Base-by-base conservation (phyloP, 345 rosid genomes). In the Stellera chamaejasme region DNA sequence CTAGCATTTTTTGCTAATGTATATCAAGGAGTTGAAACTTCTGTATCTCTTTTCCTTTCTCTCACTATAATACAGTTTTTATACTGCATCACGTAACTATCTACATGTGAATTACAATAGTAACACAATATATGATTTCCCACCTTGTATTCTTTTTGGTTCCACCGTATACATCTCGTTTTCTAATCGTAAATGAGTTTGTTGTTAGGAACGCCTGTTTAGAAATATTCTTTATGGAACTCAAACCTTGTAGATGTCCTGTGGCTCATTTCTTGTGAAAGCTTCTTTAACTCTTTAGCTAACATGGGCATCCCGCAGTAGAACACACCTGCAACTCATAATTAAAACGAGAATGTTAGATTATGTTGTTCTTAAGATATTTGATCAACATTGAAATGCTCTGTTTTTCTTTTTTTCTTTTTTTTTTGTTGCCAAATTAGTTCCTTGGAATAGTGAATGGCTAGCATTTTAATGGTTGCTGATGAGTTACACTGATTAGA, bases 171-270 rank as follows among this genome's bases (percentile, higher is more conserved):
- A 8, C 9, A 3, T 32, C 39, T 32, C 5, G 39, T 32, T 32
- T 32, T 32, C 7, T 32, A 32, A 32, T 32, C 39, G 9, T 32
- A 32, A 32, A 32, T 32, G 39, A 32, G 39, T 32, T 32, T 32
- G 9, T 8, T 5, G 9, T 32, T 32, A 32, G 43, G 13, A 43
- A 56, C 6, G 23, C 11, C 10, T 16, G 4, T 7, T 81, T 65
- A 93, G 87, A 87, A 93, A 69, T 79, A 71, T 71, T 93, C 99
- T 62, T 93, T 89, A 77, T 89, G 99, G 67, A 93, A 93, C 65
- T 87, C 95, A 9, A 93, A 93, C 27, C 88, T 63, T 2, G 99
- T 87, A 16, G 82, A 69, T 72, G 94, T 89, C 76, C 66, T 82
- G 67, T 77, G 88, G 69, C 66, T 89, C 60, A 87, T 62, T 68